These are phyloP conservation scores for Ceratobasidium sp. DNA, from an alignment of 1,284 basidiomycete species.

Conservation along the genomic window DNA sequence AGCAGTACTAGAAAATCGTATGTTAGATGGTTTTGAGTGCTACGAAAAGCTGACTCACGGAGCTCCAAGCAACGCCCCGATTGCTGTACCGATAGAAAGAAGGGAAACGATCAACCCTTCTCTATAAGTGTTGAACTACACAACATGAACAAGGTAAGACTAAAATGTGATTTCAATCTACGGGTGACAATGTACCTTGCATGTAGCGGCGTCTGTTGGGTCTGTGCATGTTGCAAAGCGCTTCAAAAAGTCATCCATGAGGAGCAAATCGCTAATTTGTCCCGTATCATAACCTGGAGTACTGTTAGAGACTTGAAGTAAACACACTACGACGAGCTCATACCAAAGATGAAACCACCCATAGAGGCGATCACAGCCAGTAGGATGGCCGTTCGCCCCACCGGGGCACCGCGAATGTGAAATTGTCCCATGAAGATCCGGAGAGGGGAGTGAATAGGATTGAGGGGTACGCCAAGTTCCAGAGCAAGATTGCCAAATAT, in stretches of 20 bases:
- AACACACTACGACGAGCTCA: conserved; percentile 51
- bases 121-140: conserved; percentile 51
- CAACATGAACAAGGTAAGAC: conserved; percentile 49
- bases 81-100: conserved; percentile 74
- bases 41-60: conserved; percentile 60
- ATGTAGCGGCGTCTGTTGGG: conserved; percentile 60
- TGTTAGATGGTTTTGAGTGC: neutral
- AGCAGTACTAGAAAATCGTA: conserved; percentile 58
- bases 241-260: conserved; percentile 79
- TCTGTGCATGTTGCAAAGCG: conserved; percentile 70
- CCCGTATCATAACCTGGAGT: conserved; percentile 72
- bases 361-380: conserved; percentile 79
- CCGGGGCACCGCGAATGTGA: conserved; percentile 49
- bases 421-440: conserved; percentile 25
- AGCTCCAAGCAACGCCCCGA: conserved; percentile 72
- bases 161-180: conserved; percentile 63
- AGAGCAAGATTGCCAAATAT: conserved; percentile 4
- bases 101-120: conserved; percentile 75
- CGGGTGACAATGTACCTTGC: conserved; percentile 62
- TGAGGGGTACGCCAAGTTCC: neutral
- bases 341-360: conserved; percentile 83
- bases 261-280: conserved; percentile 81
- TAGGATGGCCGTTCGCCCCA: conserved; percentile 68
- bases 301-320: conserved; percentile 15
- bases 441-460: neutral